Evolutionary conservation across 73 alveolate genomes (phyloP).

Genomic region (Symbiodinium natans): DNA sequence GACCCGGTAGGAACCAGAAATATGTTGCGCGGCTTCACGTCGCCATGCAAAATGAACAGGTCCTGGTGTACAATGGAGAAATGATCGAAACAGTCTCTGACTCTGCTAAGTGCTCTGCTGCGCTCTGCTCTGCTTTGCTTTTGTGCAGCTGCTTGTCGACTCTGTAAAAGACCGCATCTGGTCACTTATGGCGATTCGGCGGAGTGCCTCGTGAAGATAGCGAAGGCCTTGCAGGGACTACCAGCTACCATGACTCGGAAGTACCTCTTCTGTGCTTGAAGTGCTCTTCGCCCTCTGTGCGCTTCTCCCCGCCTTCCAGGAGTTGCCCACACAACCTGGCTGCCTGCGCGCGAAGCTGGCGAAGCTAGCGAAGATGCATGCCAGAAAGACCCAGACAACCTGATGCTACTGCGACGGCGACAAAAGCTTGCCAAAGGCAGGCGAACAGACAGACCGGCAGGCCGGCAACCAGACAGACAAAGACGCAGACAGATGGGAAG

Average conservation of each 20-base stretch:
- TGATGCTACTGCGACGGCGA: neutral
- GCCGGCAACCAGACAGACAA: too few species aligned
- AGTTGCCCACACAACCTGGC: conserved; percentile 41
- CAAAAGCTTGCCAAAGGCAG: neutral
- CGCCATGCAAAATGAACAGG: conserved; percentile 60
- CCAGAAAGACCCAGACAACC: neutral
- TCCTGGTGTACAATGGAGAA: neutral
- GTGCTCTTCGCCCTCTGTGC: too few species aligned
- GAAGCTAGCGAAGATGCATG: neutral
- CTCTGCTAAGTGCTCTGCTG: too few species aligned
- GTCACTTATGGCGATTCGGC: neutral
- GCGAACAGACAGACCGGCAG: too few species aligned
- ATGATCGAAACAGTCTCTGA: neutral
- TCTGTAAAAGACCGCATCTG: too few species aligned
- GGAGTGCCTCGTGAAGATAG: conserved; percentile 48
- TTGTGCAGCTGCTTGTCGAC: too few species aligned
- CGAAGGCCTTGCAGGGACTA: conserved; percentile 26
- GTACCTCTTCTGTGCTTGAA: too few species aligned
- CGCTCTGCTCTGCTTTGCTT: too few species aligned
- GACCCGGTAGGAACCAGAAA: conserved; percentile 69
- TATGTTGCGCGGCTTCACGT: conserved; percentile 80
- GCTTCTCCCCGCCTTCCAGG: conserved; percentile 15
- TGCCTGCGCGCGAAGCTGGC: neutral
- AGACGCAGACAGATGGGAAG: too few species aligned
- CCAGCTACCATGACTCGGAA: neutral